Evolutionary conservation across 352 stramenopile genomes (phyloP).

Genomic region (Globisporangium emineosum): DNA sequence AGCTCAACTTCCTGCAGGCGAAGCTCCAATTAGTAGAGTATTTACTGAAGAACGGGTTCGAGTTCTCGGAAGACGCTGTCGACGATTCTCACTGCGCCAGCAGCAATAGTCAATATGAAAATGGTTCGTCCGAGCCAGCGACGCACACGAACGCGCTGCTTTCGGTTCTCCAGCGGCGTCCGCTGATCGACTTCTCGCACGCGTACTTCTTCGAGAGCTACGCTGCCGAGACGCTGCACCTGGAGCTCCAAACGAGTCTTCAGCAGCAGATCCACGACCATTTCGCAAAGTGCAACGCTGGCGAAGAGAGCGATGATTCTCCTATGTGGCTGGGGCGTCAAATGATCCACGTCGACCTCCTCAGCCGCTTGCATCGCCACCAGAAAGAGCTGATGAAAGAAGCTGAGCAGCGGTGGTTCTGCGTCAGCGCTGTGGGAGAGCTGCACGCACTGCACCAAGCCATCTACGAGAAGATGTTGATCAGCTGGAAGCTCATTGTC

Average conservation of each 20-base stretch:
- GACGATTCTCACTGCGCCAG: not conserved
- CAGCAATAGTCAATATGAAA: too few relatives aligned
- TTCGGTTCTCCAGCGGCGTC: constrained; percentile 24
- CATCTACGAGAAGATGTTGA: constrained; percentile 40
- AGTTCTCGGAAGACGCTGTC: constrained; percentile 4
- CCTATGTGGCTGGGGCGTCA: constrained; percentile 23
- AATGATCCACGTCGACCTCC: constrained; percentile 17
- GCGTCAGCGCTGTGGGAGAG: constrained; percentile 24
- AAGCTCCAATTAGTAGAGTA: constrained; percentile 36
- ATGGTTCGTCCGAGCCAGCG: not conserved
- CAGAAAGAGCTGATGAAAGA: constrained; percentile 24
- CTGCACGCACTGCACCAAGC: constrained; percentile 35
- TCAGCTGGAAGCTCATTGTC: constrained; percentile 42
- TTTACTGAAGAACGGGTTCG: constrained; percentile 27
- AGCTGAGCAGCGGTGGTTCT: constrained; percentile 39
- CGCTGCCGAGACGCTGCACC: constrained; percentile 35
- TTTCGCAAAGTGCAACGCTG: constrained; percentile 11
- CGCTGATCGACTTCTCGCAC: constrained; percentile 47
- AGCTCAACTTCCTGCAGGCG: constrained; percentile 36
- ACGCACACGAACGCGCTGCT: constrained; percentile 15
- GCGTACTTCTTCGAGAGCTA: constrained; percentile 66
- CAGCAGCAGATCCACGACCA: constrained; percentile 29
- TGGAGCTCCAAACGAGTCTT: constrained; percentile 45
- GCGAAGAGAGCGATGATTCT: constrained; percentile 3
- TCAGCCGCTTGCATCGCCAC: constrained; percentile 17